Percentiles rank a stretch among this genome's conserved stretches.
Conservation (phyloP, 2,329 filamentous ascomycete species). For the Bipolaris oryzae region DNA sequence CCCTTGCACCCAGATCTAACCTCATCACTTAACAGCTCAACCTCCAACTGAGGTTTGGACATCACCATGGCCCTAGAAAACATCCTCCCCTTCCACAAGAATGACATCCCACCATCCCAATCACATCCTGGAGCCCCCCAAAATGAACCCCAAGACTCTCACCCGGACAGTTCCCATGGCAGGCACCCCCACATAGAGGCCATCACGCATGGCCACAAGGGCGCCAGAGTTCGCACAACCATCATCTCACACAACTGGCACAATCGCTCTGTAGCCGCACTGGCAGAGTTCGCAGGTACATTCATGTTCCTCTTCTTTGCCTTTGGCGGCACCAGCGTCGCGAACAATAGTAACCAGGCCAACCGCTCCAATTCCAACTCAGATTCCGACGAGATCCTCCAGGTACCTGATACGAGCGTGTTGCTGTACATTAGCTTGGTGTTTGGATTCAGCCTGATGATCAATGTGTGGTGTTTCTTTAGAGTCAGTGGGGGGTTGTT, state of each 20-base stretch:
- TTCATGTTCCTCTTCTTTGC: slow-evolving; percentile 52
- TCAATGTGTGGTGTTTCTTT: slow-evolving; percentile 51
- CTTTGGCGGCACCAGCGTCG: slow-evolving; percentile 47
- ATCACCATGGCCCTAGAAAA: no score
- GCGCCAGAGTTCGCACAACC: neutral
- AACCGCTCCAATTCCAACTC: slow-evolving; percentile 3
- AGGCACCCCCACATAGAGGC: no score
- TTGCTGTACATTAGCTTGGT: slow-evolving; percentile 47
- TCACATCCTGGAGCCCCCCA: no score
- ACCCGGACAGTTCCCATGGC: no score
- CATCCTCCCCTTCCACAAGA: no score
- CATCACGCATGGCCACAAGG: neutral
- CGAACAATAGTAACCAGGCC: slow-evolving; percentile 36
- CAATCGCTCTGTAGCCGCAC: slow-evolving; percentile 45
- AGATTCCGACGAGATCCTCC: slow-evolving; percentile 33
- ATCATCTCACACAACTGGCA: slow-evolving; percentile 28
- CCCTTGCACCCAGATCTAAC: no score
- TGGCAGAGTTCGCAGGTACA: slow-evolving; percentile 49
- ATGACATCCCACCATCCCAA: no score
- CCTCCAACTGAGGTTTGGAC: no score
- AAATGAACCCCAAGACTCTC: no score
- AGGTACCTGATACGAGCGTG: slow-evolving; percentile 42
- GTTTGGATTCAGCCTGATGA: slow-evolving; percentile 48
- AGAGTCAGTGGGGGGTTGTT: slow-evolving; percentile 48
- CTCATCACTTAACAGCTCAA: no score